phyloP scores from a whole-genome alignment of 2,329 filamentous ascomycete species.

The Ophiostoma fasciatum region DNA sequence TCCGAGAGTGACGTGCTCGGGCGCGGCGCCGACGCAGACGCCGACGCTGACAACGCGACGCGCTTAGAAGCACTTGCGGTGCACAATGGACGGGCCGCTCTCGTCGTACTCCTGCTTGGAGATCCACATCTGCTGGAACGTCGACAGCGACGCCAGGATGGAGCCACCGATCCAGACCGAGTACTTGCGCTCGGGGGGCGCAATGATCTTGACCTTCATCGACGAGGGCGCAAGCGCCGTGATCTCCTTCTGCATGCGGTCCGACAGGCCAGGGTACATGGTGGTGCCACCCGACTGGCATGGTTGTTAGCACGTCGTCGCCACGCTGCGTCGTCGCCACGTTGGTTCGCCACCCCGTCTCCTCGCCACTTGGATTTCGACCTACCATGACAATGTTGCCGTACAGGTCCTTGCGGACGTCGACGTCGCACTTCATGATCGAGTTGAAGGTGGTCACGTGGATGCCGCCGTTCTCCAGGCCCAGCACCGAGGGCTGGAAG shows the following conservation, averaged over 20 bases:
- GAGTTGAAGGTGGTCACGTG: conserved; percentile 99
- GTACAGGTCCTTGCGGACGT: conserved; percentile 99
- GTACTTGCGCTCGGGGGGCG: conserved; percentile 99
- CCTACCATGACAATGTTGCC: conserved; percentile 99
- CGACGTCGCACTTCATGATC: conserved; percentile 99
- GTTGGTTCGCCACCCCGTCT: background rate
- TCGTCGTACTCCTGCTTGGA: conserved; percentile 99
- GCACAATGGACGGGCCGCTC: conserved; percentile 96
- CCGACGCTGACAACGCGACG: too few species aligned
- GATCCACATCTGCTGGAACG: conserved; percentile 99
- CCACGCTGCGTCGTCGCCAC: background rate
- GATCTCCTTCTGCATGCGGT: conserved; percentile 99
- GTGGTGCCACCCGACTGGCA: conserved; percentile 95
- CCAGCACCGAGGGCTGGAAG: conserved; percentile 96
- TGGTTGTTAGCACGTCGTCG: background rate
- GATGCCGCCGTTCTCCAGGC: conserved; percentile 97
- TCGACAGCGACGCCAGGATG: conserved; percentile 97
- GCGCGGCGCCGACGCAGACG: too few species aligned
- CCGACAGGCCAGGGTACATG: conserved; percentile 99
- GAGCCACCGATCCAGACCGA: conserved; percentile 99
- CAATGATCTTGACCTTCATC: conserved; percentile 99
- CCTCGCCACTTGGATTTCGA: too few species aligned
- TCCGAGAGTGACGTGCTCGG: too few species aligned
- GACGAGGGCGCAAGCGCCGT: conserved; percentile 96
- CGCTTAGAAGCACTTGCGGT: conserved; percentile 99